Evolutionary conservation across 1,284 basidiomycete species (phyloP).

Genomic region (Apiotrichum mycotoxinovorans): DNA sequence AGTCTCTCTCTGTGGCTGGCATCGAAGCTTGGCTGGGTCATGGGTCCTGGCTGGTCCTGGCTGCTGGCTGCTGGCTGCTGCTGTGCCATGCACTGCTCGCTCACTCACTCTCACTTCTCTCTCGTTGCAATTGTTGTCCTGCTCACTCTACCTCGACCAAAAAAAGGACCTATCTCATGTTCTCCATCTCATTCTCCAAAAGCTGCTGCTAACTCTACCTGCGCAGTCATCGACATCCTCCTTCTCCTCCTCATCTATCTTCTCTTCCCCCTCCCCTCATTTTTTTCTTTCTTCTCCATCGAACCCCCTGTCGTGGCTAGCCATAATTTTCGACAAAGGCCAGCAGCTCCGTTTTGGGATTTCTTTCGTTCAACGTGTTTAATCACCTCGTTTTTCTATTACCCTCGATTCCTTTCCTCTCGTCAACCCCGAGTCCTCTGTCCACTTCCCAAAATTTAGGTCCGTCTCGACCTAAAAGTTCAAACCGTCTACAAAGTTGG

Average conservation of each 20-base stretch:
- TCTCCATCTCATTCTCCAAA: background rate
- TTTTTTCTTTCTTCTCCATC: background rate
- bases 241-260: background rate
- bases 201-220: background rate
- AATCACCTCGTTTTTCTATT: background rate
- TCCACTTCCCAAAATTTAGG: constrained; percentile 1
- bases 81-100: background rate
- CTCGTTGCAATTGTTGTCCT: background rate
- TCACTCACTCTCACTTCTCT: too few relatives aligned
- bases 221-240: background rate
- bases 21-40: too few relatives aligned
- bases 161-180: background rate
- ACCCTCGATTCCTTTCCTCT: background rate
- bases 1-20: too few relatives aligned
- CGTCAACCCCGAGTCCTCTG: background rate
- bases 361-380: background rate
- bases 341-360: background rate
- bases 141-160: too few relatives aligned
- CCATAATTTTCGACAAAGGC: too few relatives aligned
- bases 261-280: background rate
- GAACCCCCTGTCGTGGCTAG: background rate
- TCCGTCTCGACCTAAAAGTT: background rate
- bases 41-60: too few relatives aligned
- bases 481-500: background rate
- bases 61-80: background rate